Evolutionary conservation across 164 flowering plant genomes (phyloP).

Genomic region (Vitis rupestris): DNA sequence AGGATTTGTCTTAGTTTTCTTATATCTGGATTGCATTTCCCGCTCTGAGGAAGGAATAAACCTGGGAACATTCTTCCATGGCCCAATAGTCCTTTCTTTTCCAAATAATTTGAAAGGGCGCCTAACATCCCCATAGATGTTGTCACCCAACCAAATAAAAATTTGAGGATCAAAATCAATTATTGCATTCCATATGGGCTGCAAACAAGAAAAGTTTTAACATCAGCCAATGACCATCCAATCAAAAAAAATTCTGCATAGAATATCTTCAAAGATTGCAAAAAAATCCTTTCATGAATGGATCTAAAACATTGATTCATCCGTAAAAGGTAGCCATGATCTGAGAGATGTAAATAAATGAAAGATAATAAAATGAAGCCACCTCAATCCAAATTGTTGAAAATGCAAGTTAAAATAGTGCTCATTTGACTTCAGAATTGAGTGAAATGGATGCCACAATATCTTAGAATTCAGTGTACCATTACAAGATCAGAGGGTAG

Average conservation of each 20-base stretch:
- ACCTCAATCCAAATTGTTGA: too few species aligned
- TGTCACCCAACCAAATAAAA: slow-evolving; percentile 81
- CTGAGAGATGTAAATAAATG: too few species aligned
- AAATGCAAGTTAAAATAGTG: too few species aligned
- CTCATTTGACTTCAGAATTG: too few species aligned
- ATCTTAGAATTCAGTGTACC: too few species aligned
- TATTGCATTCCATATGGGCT: slow-evolving; percentile 76
- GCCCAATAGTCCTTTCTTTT: slow-evolving; percentile 73
- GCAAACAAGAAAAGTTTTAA: slow-evolving; percentile 17
- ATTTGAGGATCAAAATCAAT: slow-evolving; percentile 59
- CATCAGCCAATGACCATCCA: background rate
- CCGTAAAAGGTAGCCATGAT: too few species aligned
- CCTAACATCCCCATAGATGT: slow-evolving; percentile 68
- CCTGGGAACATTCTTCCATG: slow-evolving; percentile 76
- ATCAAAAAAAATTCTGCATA: too few species aligned
- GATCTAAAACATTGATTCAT: too few species aligned
- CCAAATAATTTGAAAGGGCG: slow-evolving; percentile 62
- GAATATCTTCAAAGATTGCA: background rate
- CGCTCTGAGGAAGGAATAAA: slow-evolving; percentile 57
- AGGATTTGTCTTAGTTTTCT: slow-evolving; percentile 47
- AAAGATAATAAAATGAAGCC: too few species aligned
- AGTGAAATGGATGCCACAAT: too few species aligned
- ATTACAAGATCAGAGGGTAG: too few species aligned
- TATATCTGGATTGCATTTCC: slow-evolving; percentile 52
- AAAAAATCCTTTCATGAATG: too few species aligned